A percentile compares a stretch with the other conserved stretches of the same genome.
phyloP scores from a whole-genome alignment of 257 asterid species.

The Nicotiana benthamiana region DNA sequence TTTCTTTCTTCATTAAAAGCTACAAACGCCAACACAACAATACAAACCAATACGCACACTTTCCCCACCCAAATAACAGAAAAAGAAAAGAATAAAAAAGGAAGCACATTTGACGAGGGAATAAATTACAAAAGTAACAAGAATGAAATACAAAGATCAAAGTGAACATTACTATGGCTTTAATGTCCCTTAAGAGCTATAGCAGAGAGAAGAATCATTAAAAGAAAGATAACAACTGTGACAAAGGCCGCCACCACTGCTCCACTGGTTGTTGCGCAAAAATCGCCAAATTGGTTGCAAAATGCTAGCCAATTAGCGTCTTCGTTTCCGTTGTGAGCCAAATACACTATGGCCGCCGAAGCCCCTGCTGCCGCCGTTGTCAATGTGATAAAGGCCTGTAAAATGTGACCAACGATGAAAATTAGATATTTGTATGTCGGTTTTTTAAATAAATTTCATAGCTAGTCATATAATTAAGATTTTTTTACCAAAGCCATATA shows the following conservation, averaged over 20 bases:
- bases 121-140: neutral
- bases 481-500: no score
- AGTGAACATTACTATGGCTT: no score
- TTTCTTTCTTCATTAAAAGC: neutral
- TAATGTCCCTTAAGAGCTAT: constrained; percentile 35
- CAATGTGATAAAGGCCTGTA: constrained; percentile 42
- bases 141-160: neutral
- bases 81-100: neutral
- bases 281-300: constrained; percentile 52
- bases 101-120: neutral
- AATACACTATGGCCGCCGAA: constrained; percentile 66
- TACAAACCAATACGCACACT: neutral
- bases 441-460: no score
- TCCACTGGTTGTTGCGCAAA: constrained; percentile 43
- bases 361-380: constrained; percentile 52
- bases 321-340: constrained; percentile 60
- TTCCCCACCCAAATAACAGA: neutral
- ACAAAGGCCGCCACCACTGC: constrained; percentile 52
- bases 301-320: constrained; percentile 64
- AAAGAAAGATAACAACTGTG: constrained; percentile 32
- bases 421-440: neutral
- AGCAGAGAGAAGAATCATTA: constrained; percentile 49
- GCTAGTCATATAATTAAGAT: no score
- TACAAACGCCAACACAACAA: neutral
- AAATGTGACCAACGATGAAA: neutral